Evolutionary conservation across 208 protist genomes (phyloP).

Genomic region (Trypanosoma caninum): DNA sequence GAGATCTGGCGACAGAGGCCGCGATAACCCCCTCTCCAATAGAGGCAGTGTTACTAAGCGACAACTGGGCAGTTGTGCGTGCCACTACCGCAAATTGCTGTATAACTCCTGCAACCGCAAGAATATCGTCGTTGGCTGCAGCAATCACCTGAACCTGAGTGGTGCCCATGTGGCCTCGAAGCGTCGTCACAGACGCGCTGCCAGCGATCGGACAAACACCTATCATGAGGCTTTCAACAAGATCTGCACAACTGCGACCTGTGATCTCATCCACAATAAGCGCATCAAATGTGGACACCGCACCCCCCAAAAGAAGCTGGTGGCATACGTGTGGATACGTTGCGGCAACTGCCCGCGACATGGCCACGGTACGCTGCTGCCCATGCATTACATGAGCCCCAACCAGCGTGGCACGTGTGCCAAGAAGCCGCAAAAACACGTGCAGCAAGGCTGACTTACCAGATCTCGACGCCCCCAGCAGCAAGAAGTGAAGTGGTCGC

Average conservation of each 20-base stretch:
- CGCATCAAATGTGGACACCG: slow-evolving; percentile 29
- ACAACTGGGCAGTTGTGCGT: slow-evolving; percentile 30
- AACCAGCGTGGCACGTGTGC: slow-evolving; percentile 33
- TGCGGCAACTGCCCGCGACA: slow-evolving; percentile 28
- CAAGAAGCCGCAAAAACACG: slow-evolving; percentile 33
- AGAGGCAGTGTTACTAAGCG: slow-evolving; percentile 34
- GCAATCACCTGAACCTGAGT: slow-evolving; percentile 42
- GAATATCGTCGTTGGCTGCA: slow-evolving; percentile 38
- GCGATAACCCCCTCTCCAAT: slow-evolving; percentile 69
- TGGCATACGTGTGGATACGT: slow-evolving; percentile 27
- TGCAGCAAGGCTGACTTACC: slow-evolving; percentile 60
- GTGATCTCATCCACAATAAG: slow-evolving; percentile 54
- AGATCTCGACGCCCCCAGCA: slow-evolving; percentile 47
- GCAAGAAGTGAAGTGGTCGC: slow-evolving; percentile 48
- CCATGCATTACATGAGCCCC: slow-evolving; percentile 42
- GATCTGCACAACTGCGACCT: slow-evolving; percentile 14
- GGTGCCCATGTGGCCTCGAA: slow-evolving; percentile 1
- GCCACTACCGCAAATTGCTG: slow-evolving; percentile 52
- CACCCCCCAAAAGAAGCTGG: slow-evolving; percentile 43
- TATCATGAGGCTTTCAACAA: slow-evolving; percentile 11
- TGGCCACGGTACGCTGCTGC: slow-evolving; percentile 5
- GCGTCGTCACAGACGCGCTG: background rate
- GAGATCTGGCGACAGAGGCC: slow-evolving; percentile 29
- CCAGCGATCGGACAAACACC: slow-evolving; percentile 14
- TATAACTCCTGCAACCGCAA: slow-evolving; percentile 25